These are phyloP conservation scores for Tulasnella sp. DNA, from an alignment of 768 basidiomycete species.

Conservation along the genomic window DNA sequence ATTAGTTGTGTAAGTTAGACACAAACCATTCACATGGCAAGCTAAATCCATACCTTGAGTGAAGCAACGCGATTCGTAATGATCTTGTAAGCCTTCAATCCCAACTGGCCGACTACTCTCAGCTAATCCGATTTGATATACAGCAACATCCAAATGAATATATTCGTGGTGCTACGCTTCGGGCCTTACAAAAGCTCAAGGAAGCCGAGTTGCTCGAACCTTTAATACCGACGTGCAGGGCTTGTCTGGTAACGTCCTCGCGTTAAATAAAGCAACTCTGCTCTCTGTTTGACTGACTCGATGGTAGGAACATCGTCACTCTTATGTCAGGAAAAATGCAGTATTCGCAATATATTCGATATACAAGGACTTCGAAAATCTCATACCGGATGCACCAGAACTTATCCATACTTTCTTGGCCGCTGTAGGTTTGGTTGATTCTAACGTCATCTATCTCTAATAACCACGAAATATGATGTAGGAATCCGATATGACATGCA, in stretches of 20 bases:
- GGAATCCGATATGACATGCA: slow-evolving; percentile 91
- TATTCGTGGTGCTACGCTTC: slow-evolving; percentile 92
- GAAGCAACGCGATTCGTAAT: slow-evolving; percentile 90
- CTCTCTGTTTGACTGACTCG: not conserved
- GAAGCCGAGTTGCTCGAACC: slow-evolving; percentile 93
- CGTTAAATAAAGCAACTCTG: not conserved
- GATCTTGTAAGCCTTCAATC: slow-evolving; percentile 56
- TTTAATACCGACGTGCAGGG: slow-evolving; percentile 80
- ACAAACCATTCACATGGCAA: no score
- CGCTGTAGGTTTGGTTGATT: slow-evolving; percentile 33
- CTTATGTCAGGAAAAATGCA: slow-evolving; percentile 96
- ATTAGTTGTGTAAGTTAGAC: slow-evolving; percentile 81
- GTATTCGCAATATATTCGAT: slow-evolving; percentile 93
- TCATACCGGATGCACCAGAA: slow-evolving; percentile 93
- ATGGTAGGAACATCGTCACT: slow-evolving; percentile 79
- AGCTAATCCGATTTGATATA: slow-evolving; percentile 11
- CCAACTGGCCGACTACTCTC: not conserved
- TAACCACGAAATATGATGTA: slow-evolving; percentile 12
- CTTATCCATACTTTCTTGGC: slow-evolving; percentile 91
- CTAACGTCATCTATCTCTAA: not conserved
- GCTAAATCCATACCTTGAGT: slow-evolving; percentile 2
- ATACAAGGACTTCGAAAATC: slow-evolving; percentile 84
- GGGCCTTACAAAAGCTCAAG: slow-evolving; percentile 92
- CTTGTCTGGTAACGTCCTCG: slow-evolving; percentile 45
- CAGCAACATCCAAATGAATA: slow-evolving; percentile 99